These are phyloP conservation scores for Suillus weaverae DNA, from an alignment of 768 basidiomycete species.

Conservation along the genomic window DNA sequence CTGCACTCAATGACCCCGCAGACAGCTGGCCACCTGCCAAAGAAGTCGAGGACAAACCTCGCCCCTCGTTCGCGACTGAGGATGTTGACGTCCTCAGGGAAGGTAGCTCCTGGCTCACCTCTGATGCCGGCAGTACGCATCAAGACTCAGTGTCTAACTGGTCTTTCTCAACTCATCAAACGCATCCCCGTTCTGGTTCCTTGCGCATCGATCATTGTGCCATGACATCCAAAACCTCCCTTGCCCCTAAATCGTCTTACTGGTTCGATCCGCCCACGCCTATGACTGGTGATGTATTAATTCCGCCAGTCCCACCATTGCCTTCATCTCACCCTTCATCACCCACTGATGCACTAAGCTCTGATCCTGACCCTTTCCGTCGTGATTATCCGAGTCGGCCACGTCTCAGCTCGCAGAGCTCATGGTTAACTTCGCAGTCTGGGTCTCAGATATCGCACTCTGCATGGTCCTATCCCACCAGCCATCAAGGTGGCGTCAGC, in stretches of 20 bases:
- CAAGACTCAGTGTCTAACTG: conserved; percentile 64
- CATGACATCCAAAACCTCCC: conserved; percentile 35
- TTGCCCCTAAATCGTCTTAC: conserved; percentile 53
- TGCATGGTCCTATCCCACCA: conserved; percentile 69
- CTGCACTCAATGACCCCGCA: conserved; percentile 48
- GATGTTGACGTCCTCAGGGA: conserved; percentile 74
- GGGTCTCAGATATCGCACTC: conserved; percentile 58
- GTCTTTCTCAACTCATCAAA: conserved; percentile 72
- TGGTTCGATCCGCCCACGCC: conserved; percentile 57
- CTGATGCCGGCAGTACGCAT: conserved; percentile 52
- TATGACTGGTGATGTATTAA: conserved; percentile 38
- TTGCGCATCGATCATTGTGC: conserved; percentile 15
- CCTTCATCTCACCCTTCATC: conserved; percentile 58
- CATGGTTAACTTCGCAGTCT: conserved; percentile 70
- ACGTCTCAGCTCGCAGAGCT: conserved; percentile 65
- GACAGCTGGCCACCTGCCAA: conserved; percentile 64
- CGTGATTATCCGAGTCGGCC: conserved; percentile 49
- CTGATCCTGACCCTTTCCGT: conserved; percentile 65
- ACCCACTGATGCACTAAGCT: conserved; percentile 40
- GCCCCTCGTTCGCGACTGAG: conserved; percentile 67
- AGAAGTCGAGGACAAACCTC: conserved; percentile 51
- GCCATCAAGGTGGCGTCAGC: conserved; percentile 37
- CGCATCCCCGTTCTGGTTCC: conserved; percentile 35
- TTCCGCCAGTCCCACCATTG: conserved; percentile 59
- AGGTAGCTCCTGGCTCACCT: conserved; percentile 81